Percentiles rank a stretch among this genome's conserved stretches.
Conservation (phyloP, 345 rosid species). For the Laguncularia racemosa region DNA sequence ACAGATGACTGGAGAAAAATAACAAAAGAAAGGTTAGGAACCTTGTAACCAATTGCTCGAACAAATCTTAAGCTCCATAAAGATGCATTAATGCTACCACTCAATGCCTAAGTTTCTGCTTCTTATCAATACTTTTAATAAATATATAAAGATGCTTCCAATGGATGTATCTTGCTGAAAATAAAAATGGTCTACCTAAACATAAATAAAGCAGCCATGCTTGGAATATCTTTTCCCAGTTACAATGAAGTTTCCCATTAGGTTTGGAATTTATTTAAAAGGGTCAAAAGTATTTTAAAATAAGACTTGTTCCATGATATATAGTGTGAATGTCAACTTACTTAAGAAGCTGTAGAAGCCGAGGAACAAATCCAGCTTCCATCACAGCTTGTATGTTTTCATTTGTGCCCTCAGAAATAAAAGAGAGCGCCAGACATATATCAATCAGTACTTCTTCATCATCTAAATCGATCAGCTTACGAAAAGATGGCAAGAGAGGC, state of each 20-base stretch:
- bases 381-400: constrained; percentile 33
- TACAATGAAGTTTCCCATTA: too few relatives aligned
- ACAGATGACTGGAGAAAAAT: constrained; percentile 48
- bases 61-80: too few relatives aligned
- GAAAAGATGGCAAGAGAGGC: constrained; percentile 20
- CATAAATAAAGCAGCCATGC: too few relatives aligned
- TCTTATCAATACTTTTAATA: too few relatives aligned
- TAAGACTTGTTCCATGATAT: not conserved
- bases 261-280: not conserved
- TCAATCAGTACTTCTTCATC: constrained; percentile 31
- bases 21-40: constrained; percentile 1
- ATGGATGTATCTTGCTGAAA: too few relatives aligned
- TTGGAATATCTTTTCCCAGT: too few relatives aligned
- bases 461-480: constrained; percentile 17
- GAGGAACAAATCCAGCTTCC: constrained; percentile 27
- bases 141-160: too few relatives aligned
- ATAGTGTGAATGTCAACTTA: constrained; percentile 9
- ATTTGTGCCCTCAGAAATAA: constrained; percentile 29
- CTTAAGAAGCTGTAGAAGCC: constrained; percentile 30
- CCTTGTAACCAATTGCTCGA: too few relatives aligned
- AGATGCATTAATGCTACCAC: too few relatives aligned
- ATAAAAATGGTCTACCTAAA: too few relatives aligned
- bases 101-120: too few relatives aligned
- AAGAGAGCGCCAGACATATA: constrained; percentile 37
- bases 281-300: not conserved